Evolutionary conservation across 2,329 filamentous ascomycete species (phyloP).

Genomic region (Aspergillus quadrilineatus): DNA sequence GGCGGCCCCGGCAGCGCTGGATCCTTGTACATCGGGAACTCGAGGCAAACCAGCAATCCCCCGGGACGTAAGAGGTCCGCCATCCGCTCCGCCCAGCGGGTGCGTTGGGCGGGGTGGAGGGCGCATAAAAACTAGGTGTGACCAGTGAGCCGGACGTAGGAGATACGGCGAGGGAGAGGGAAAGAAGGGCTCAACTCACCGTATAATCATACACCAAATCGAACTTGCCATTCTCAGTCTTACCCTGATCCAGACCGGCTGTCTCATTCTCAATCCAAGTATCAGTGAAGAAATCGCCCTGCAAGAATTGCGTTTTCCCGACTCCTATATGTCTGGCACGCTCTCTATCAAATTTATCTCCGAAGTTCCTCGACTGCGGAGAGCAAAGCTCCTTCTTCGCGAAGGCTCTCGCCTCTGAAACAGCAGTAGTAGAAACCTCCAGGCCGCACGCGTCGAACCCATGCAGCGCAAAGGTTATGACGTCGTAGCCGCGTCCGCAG

Average conservation of each 20-base stretch:
- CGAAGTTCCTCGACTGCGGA: conserved; percentile 23
- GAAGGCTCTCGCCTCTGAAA: conserved; percentile 23
- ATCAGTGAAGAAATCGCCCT: conserved; percentile 49
- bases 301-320: conserved; percentile 53
- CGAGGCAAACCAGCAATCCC: conserved; percentile 50
- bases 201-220: conserved; percentile 44
- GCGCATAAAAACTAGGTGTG: conserved; percentile 62
- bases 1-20: conserved; percentile 38
- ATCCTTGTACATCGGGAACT: conserved; percentile 45
- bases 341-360: not conserved
- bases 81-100: conserved; percentile 56
- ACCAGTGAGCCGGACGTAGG: not conserved
- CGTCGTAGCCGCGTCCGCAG: conserved; percentile 37
- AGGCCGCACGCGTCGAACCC: conserved; percentile 33
- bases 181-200: conserved; percentile 41
- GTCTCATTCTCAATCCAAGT: conserved; percentile 4
- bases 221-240: not conserved
- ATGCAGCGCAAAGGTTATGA: conserved; percentile 33
- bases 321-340: not conserved
- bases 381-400: conserved; percentile 18
- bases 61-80: conserved; percentile 1
- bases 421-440: conserved; percentile 29
- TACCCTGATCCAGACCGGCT: not conserved
- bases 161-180: not conserved
- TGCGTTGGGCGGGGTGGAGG: conserved; percentile 54